A percentile compares a stretch with the other conserved stretches of the same genome.
phyloP scores from a whole-genome alignment of 345 rosid genomes.

The Trapa bicornis region DNA sequence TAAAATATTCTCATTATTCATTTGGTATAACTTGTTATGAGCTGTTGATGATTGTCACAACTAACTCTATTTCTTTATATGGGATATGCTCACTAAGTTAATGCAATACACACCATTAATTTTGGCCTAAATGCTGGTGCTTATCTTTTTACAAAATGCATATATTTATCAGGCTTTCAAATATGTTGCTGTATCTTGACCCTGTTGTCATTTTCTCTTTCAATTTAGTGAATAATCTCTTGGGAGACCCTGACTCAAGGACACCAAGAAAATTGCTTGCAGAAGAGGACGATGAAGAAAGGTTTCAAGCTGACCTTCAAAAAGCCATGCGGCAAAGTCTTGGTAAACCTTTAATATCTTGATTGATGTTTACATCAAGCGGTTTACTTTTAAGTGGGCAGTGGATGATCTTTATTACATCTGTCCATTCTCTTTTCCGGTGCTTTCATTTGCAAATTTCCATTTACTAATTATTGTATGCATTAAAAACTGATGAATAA shows the following conservation, averaged over 20 bases:
- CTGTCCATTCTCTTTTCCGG: too few relatives aligned
- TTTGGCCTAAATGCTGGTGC: background rate
- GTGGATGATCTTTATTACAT: background rate
- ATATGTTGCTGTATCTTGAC: too few relatives aligned
- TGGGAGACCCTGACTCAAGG: slow-evolving; percentile 42
- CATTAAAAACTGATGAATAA: too few relatives aligned
- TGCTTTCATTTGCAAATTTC: too few relatives aligned
- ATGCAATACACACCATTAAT: background rate
- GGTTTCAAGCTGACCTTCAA: slow-evolving; percentile 85
- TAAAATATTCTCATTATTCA: too few relatives aligned
- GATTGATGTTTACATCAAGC: background rate
- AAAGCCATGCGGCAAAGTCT: slow-evolving; percentile 84
- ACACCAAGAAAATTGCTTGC: slow-evolving; percentile 65
- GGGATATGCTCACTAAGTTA: background rate
- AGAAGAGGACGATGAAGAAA: slow-evolving; percentile 84
- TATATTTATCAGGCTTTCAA: too few relatives aligned
- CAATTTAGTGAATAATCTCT: background rate
- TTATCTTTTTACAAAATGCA: background rate
- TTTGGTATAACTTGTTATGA: too few relatives aligned
- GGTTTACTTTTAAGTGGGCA: background rate
- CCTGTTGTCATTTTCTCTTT: background rate
- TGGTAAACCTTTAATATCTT: slow-evolving; percentile 27
- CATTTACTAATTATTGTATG: too few relatives aligned
- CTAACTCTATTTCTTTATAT: background rate
- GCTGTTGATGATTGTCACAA: background rate